Conservation (phyloP, 2,329 filamentous ascomycete species). For the Didymella exigua region DNA sequence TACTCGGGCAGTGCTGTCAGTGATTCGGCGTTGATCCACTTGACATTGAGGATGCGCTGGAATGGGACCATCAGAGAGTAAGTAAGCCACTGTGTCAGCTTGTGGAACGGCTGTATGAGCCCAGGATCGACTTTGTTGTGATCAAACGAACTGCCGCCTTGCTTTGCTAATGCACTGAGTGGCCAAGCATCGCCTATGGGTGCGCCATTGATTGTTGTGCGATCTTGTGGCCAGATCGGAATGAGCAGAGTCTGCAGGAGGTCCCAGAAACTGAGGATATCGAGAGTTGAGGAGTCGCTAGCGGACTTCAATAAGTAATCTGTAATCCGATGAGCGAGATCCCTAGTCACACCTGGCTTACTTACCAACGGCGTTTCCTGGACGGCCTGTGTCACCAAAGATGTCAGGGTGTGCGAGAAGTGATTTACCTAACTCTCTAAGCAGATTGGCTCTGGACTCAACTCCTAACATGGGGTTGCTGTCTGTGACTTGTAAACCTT, state of each 20-base stretch:
- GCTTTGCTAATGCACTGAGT: conserved; percentile 75
- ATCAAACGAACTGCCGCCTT: conserved; percentile 55
- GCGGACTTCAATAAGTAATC: conserved; percentile 26
- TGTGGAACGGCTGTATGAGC: conserved; percentile 88
- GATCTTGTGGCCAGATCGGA: conserved; percentile 84
- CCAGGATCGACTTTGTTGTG: conserved; percentile 61
- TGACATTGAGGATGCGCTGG: conserved; percentile 77
- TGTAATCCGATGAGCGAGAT: not conserved
- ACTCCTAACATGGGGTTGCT: conserved; percentile 77
- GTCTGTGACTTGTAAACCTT: conserved; percentile 80
- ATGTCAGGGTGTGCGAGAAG: conserved; percentile 73
- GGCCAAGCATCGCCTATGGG: conserved; percentile 93
- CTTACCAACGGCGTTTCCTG: conserved; percentile 89
- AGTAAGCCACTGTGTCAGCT: conserved; percentile 87
- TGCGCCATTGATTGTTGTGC: conserved; percentile 81
- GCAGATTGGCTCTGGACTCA: conserved; percentile 77
- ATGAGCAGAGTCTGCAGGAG: conserved; percentile 83
- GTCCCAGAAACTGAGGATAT: conserved; percentile 90
- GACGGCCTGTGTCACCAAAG: conserved; percentile 80
- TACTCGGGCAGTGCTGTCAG: conserved; percentile 91
- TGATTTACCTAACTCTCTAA: conserved; percentile 75
- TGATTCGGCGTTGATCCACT: conserved; percentile 81
- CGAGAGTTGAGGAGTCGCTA: conserved; percentile 25
- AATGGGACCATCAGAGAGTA: conserved; percentile 95
- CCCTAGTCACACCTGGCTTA: not conserved